These are phyloP conservation scores for Catunica adiposa DNA, from an alignment of 2,329 filamentous ascomycete genomes.

Conservation along the genomic window DNA sequence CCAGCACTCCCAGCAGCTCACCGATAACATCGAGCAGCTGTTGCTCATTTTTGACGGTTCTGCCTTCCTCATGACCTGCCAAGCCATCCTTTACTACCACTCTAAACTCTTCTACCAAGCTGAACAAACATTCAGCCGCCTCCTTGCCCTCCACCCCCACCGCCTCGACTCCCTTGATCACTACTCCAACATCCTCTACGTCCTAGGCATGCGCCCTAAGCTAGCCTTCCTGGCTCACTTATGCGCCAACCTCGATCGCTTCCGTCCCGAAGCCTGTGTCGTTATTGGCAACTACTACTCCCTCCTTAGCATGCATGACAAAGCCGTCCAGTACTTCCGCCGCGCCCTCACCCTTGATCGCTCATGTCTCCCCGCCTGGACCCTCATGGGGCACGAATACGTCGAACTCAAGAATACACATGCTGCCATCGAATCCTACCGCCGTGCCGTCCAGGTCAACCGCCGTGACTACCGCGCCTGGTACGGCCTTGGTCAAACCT, in stretches of 20 bases:
- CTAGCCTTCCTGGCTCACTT: slow-evolving; percentile 84
- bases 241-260: slow-evolving; percentile 83
- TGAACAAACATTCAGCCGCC: slow-evolving; percentile 55
- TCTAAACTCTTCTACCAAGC: slow-evolving; percentile 61
- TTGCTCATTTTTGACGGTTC: slow-evolving; percentile 73
- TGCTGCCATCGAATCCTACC: slow-evolving; percentile 91
- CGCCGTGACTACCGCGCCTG: slow-evolving; percentile 92
- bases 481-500: slow-evolving; percentile 94
- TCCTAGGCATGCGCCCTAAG: slow-evolving; percentile 74
- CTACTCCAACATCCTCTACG: slow-evolving; percentile 94
- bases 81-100: slow-evolving; percentile 77
- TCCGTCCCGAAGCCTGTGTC: slow-evolving; percentile 90
- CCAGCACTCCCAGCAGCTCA: slow-evolving; percentile 50
- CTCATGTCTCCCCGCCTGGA: slow-evolving; percentile 88
- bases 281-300: slow-evolving; percentile 97
- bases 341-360: slow-evolving; percentile 81
- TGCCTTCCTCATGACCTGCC: slow-evolving; percentile 78
- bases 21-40: slow-evolving; percentile 55
- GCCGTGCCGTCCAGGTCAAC: slow-evolving; percentile 88
- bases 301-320: slow-evolving; percentile 84
- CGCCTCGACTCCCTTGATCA: slow-evolving; percentile 81
- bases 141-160: slow-evolving; percentile 58
- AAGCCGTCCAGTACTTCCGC: slow-evolving; percentile 94
- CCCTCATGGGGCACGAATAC: slow-evolving; percentile 96
- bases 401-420: slow-evolving; percentile 98